Percentiles rank a stretch among this genome's conserved stretches.
phyloP scores from a whole-genome alignment of 2,329 filamentous ascomycete genomes.

The Diaporthe sp. region DNA sequence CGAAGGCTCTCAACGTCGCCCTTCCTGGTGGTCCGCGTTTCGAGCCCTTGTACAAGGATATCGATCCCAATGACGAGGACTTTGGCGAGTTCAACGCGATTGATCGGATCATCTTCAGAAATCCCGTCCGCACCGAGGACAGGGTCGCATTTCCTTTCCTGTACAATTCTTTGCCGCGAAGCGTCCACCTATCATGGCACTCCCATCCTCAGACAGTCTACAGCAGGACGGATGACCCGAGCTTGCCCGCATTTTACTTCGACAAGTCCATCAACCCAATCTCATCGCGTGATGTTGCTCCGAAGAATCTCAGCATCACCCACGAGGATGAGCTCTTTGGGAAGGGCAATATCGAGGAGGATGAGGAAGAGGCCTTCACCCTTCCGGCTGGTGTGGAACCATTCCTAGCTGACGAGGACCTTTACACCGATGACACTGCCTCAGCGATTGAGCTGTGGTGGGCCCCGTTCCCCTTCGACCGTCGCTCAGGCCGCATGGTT shows the following conservation, averaged over 20 bases:
- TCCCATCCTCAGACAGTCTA: constrained; percentile 95
- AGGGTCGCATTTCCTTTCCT: constrained; percentile 94
- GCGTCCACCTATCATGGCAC: constrained; percentile 94
- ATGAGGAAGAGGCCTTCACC: constrained; percentile 86
- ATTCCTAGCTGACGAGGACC: constrained; percentile 89
- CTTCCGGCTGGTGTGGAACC: constrained; percentile 85
- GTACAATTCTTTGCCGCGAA: constrained; percentile 96
- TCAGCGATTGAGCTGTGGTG: constrained; percentile 97
- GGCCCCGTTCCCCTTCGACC: constrained; percentile 96
- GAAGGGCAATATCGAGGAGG: constrained; percentile 77
- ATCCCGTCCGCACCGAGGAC: constrained; percentile 94
- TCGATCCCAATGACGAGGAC: constrained; percentile 98
- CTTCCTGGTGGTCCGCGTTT: constrained; percentile 98
- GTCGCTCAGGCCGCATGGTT: constrained; percentile 95
- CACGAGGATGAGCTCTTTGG: constrained; percentile 97
- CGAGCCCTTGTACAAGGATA: constrained; percentile 97
- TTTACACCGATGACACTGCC: constrained; percentile 90
- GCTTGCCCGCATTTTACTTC: constrained; percentile 96
- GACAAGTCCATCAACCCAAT: constrained; percentile 98
- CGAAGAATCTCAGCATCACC: constrained; percentile 91
- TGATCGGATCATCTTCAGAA: constrained; percentile 98
- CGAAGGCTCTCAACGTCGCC: constrained; percentile 96
- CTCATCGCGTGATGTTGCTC: constrained; percentile 91
- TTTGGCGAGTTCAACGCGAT: constrained; percentile 99
- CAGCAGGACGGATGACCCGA: constrained; percentile 86